A percentile compares a stretch with the other conserved stretches of the same genome.
These are phyloP conservation scores for Nemania diffusa DNA, from an alignment of 2,329 filamentous ascomycete genomes.

Conservation along the genomic window DNA sequence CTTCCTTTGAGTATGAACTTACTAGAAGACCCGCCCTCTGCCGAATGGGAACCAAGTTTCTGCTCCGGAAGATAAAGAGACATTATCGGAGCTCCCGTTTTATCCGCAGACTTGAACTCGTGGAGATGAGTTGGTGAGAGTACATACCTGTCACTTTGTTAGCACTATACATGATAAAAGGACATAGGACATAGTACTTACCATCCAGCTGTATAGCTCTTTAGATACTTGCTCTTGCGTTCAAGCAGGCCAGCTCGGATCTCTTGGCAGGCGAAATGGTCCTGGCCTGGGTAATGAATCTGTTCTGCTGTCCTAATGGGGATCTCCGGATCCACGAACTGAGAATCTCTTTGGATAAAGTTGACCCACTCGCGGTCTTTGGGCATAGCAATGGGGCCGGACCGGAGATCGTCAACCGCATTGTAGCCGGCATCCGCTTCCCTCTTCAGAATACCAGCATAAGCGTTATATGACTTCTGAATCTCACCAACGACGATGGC, in stretches of 20 bases:
- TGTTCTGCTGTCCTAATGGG: constrained; percentile 81
- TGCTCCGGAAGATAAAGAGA: constrained; percentile 94
- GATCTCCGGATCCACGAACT: constrained; percentile 86
- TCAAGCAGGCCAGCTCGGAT: constrained; percentile 91
- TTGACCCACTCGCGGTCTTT: constrained; percentile 91
- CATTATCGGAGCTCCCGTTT: constrained; percentile 91
- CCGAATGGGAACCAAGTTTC: constrained; percentile 92
- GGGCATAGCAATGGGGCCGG: constrained; percentile 89
- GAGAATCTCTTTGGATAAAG: constrained; percentile 82
- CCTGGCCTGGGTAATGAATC: constrained; percentile 90
- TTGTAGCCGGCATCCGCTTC: constrained; percentile 86
- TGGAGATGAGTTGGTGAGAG: constrained; percentile 96
- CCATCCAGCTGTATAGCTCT: constrained; percentile 97
- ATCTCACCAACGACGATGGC: constrained; percentile 97
- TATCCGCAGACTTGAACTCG: constrained; percentile 98
- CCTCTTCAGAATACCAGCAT: constrained; percentile 89
- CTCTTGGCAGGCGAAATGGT: constrained; percentile 83
- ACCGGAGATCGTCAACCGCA: constrained; percentile 82
- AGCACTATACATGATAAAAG: constrained; percentile 29
- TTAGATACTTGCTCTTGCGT: constrained; percentile 98
- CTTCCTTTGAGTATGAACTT: constrained; percentile 98
- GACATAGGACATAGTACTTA: constrained; percentile 63
- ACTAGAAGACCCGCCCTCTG: constrained; percentile 83
- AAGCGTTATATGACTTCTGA: constrained; percentile 96
- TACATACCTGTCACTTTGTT: constrained; percentile 75